Base-by-base conservation (phyloP, 225 moss, liverwort and hornwort genomes). In the Sphagnum contortum region DNA sequence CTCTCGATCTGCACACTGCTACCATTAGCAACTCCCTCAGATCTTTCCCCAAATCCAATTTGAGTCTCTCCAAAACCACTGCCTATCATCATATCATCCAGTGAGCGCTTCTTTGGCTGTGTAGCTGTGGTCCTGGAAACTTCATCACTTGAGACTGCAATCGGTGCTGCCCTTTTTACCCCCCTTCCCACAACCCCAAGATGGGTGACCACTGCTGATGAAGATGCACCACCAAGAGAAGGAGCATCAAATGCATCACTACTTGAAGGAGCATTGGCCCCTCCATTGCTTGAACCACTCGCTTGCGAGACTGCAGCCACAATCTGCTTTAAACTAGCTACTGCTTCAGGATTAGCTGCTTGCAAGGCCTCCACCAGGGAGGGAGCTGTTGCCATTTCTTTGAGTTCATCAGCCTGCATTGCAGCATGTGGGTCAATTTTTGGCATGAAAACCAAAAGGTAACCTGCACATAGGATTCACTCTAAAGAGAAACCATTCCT, bases 101-200 rank as follows among this genome's bases (percentile, higher is more conserved):
- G 58, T 12, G 88, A 75, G 69, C 88, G 90, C 79, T 87, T 92
- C 67, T 77, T 81, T 45, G 85, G 69, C 58, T 87, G 88, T 12
- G 73, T 64, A 60, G 78, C 87, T 53, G 67, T 69, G 45, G 75
- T 65, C 56, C 9, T 66, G 61, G 29, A 75, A 12, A 54, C 44
- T 44, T 55, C 73, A 72, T 64, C 84, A 51, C 74, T 84, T 47
- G 76, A 47, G 50, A 90, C 67, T 67, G 88, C 73, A 11, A 83
- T 73, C 3, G 81, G 85, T 59, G 85, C 84, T 55, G 96, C 87
- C 62, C 96, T 83, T 81, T 92, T 90, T 60, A 92, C 79, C 47
- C 96, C 96, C 73, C 96, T 80, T 55, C 96, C 96, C 52, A 96
- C 81, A 70, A 96, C 87, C 59, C 92, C 88, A 57, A 92, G 85